Conservation (phyloP, 371 early-diverging fungal species). For the Mortierella sp. region DNA sequence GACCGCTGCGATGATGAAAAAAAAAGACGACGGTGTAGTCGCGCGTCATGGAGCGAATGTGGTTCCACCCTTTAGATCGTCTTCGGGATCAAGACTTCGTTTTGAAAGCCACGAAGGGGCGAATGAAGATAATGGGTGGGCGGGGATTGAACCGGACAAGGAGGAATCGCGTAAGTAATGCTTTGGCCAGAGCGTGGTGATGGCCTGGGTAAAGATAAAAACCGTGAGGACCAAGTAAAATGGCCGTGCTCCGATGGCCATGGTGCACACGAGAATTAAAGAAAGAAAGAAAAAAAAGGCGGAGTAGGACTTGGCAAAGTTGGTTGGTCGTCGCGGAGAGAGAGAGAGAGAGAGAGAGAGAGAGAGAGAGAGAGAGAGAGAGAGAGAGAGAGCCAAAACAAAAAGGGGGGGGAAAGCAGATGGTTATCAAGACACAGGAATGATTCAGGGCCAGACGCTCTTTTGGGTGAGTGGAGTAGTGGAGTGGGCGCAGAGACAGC, state of each 20-base stretch:
- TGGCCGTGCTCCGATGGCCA: conserved; percentile 31
- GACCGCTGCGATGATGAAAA: no score
- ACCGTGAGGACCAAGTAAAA: conserved; percentile 43
- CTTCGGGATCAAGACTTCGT: conserved; percentile 20
- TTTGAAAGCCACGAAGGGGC: conserved; percentile 14
- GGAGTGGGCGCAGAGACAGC: neutral
- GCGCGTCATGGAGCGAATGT: neutral
- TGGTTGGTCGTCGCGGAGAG: neutral
- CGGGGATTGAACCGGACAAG: neutral
- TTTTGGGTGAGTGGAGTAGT: neutral
- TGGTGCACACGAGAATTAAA: neutral
- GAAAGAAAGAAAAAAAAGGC: neutral
- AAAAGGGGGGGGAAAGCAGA: no score
- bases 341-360: no score
- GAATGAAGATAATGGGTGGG: no score
- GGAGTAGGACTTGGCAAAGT: neutral
- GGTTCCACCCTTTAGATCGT: neutral
- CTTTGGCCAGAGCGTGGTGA: conserved; percentile 37
- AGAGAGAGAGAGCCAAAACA: no score
- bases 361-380: no score
- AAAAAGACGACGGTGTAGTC: no score
- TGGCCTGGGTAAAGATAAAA: conserved; percentile 35
- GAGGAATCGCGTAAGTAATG: conserved; percentile 16
- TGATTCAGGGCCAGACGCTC: no score
- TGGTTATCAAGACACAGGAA: no score